These are phyloP conservation scores for Trichoderma harzianum DNA, from an alignment of 2,329 filamentous ascomycete species.

Conservation along the genomic window DNA sequence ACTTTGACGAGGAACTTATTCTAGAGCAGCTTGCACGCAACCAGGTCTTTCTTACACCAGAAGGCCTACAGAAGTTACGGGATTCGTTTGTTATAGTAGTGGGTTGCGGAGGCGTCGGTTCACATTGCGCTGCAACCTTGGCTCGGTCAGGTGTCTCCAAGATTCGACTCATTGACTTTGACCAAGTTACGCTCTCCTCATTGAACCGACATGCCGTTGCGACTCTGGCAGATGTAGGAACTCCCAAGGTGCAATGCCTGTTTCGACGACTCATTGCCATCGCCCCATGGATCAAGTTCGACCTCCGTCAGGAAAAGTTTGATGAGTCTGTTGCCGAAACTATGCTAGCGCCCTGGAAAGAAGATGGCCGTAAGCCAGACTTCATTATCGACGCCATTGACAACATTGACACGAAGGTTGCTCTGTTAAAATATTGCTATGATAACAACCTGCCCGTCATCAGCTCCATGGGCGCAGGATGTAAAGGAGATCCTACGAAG, in stretches of 20 bases:
- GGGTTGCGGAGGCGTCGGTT: constrained; percentile 91
- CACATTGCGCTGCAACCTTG: constrained; percentile 81
- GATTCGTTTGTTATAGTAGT: constrained; percentile 83
- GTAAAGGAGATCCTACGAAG: constrained; percentile 80
- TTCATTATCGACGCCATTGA: constrained; percentile 98
- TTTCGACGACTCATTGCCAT: constrained; percentile 78
- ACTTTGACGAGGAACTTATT: constrained; percentile 76
- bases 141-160: constrained; percentile 86
- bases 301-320: constrained; percentile 82
- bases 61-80: constrained; percentile 75
- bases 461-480: constrained; percentile 93
- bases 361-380: constrained; percentile 63
- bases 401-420: constrained; percentile 96
- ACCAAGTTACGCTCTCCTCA: constrained; percentile 92
- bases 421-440: constrained; percentile 82
- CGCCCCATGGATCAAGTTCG: constrained; percentile 87
- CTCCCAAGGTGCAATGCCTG: constrained; percentile 85
- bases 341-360: constrained; percentile 65
- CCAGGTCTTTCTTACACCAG: constrained; percentile 81
- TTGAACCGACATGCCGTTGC: constrained; percentile 95
- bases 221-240: constrained; percentile 89
- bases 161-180: constrained; percentile 89
- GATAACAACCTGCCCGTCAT: constrained; percentile 76
- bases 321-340: constrained; percentile 60
- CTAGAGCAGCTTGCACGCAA: constrained; percentile 93